A percentile compares a stretch with the other conserved stretches of the same genome.
These are phyloP conservation scores for Phyllosticta citriasiana DNA, from an alignment of 2,329 filamentous ascomycete genomes.

Conservation along the genomic window DNA sequence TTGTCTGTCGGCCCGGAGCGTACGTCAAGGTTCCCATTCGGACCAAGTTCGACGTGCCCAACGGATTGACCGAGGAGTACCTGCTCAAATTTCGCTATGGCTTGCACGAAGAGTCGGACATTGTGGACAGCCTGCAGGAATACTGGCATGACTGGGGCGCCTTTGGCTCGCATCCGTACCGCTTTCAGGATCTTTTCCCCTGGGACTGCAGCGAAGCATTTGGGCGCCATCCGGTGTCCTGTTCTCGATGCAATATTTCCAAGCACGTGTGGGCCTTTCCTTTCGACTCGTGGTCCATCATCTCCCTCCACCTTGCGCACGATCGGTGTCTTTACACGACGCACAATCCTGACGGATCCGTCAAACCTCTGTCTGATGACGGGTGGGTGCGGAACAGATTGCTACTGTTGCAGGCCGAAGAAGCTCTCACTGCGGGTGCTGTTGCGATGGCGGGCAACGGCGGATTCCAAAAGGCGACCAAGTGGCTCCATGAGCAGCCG, in stretches of 20 bases:
- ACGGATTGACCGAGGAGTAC: background rate
- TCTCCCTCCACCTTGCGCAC: constrained; percentile 30
- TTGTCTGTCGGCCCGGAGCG: constrained; percentile 24
- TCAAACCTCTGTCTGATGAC: background rate
- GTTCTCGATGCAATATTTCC: constrained; percentile 33
- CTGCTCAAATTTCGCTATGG: constrained; percentile 26
- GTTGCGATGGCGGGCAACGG: background rate
- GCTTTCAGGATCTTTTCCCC: constrained; percentile 35
- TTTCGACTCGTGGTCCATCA: constrained; percentile 35
- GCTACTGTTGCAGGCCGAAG: background rate
- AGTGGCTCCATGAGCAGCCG: background rate
- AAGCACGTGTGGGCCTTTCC: constrained; percentile 33
- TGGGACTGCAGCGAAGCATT: constrained; percentile 40
- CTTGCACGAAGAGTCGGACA: constrained; percentile 31
- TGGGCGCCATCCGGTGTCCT: constrained; percentile 26
- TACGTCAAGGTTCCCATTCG: constrained; percentile 16
- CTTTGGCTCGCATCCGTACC: constrained; percentile 30
- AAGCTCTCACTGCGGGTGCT: background rate
- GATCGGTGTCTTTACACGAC: constrained; percentile 27
- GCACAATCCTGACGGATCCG: background rate
- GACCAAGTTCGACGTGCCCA: constrained; percentile 30
- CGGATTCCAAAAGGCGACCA: background rate
- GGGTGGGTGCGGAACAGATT: background rate
- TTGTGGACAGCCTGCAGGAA: constrained; percentile 35
- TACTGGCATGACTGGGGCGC: constrained; percentile 40